Evolutionary conservation across 208 protist genomes (phyloP), one percentile per base, ranked within the genome.

Genomic region (Trypanosoma brucei): DNA sequence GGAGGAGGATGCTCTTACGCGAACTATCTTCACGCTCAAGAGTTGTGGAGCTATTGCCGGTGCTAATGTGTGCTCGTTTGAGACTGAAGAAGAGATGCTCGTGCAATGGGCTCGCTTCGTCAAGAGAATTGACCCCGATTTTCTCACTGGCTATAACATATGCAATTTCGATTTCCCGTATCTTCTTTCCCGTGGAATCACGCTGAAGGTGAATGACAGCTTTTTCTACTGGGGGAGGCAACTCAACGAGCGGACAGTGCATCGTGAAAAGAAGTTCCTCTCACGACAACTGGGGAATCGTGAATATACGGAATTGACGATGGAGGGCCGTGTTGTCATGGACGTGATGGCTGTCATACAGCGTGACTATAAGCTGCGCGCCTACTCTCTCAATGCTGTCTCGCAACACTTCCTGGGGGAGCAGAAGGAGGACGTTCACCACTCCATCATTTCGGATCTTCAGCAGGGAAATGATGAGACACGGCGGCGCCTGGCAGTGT

Each of bases 341-440:
- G 98, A 99, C 75, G 85, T 98, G 13, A 91, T 99, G 72, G 89
- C 97, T 68, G 82, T 97, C 7, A 98, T 99, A 50, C 95, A 98
- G 74, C 81, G 91, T 3, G 96, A 99, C 69, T 94, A 98, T 88
- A 99, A 99, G 78, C 82, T 99, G n/a, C 91, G 98, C 42, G 99
- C 97, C 6, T 99, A 99, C 81, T 97, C 98, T 4, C 88, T 99
- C 46, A 99, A 99, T 79, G 81, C 88, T 39, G 98, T 99, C 34
- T 98, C 97, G 0, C 83, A 97, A 61, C 75, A 99, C 57, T 99
- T 99, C 67, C 83, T 99, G 9, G 90, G 94, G 0, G 98, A 99
- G 72, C 98, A 99, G 70, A 99, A 99, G 79, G 98, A 99, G 75
- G 98, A 99, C 70, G 98, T 99, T 5, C 98, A 99, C 61, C 97